Evolutionary conservation across 2,329 filamentous ascomycete species (phyloP).

Genomic region (Daldinia eschscholtzii): DNA sequence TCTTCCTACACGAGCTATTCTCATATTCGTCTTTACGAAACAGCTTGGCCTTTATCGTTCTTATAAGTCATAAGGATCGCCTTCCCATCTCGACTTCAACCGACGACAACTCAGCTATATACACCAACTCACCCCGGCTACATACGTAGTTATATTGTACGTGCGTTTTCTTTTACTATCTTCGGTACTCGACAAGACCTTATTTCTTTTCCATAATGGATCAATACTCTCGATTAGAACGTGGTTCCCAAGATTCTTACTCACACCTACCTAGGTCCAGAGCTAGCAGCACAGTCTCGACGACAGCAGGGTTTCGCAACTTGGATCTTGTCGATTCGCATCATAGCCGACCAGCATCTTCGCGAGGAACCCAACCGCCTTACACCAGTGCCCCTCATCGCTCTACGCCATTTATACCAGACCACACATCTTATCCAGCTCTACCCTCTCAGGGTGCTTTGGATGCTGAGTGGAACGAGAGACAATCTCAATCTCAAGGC

Average conservation of each 20-base stretch:
- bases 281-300: constrained; percentile 51
- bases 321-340: constrained; percentile 48
- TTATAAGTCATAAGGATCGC: constrained; percentile 43
- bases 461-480: constrained; percentile 51
- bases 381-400: constrained; percentile 50
- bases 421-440: constrained; percentile 49
- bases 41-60: constrained; percentile 36
- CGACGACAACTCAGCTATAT: constrained; percentile 18
- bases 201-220: constrained; percentile 50
- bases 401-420: constrained; percentile 46
- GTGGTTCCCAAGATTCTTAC: constrained; percentile 51
- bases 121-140: constrained; percentile 28
- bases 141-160: constrained; percentile 44
- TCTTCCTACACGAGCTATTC: constrained; percentile 40
- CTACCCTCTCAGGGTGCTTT: constrained; percentile 47
- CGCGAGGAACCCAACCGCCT: constrained; percentile 44
- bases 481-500: constrained; percentile 41
- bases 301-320: constrained; percentile 47
- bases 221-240: constrained; percentile 46
- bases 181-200: constrained; percentile 33
- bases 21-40: constrained; percentile 40
- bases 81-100: constrained; percentile 24
- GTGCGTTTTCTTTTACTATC: constrained; percentile 44
- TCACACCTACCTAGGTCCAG: constrained; percentile 55
- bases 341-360: constrained; percentile 44